Conservation (phyloP, 768 basidiomycete genomes). For the Agrocybe praecox region DNA sequence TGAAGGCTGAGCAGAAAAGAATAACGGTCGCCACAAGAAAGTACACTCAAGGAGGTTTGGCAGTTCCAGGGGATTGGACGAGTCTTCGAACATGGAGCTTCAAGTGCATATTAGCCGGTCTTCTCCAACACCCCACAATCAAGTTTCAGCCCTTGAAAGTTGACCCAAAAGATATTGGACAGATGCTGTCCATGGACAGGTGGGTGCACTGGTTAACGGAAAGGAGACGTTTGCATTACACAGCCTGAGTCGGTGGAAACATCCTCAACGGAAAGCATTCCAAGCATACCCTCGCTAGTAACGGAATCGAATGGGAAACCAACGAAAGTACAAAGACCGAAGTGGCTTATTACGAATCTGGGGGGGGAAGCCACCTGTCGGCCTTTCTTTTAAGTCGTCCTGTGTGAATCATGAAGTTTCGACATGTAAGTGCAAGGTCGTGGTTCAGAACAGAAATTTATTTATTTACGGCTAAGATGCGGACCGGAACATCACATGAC, state of each 20-base stretch:
- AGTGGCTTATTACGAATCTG: too few species aligned
- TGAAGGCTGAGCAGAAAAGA: conserved; percentile 3
- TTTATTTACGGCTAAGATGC: too few species aligned
- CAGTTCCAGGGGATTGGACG: conserved; percentile 80
- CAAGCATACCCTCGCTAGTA: conserved; percentile 73
- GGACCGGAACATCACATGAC: too few species aligned
- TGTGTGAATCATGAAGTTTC: too few species aligned
- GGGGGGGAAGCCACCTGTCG: too few species aligned
- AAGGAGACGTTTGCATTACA: conserved; percentile 22
- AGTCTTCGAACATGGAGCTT: conserved; percentile 85
- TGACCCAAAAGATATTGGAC: conserved; percentile 20
- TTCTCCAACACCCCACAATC: conserved; percentile 35
- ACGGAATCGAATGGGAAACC: conserved; percentile 40
- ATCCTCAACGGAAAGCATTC: conserved; percentile 75
- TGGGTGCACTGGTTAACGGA: conserved; percentile 6
- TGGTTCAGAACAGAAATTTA: too few species aligned
- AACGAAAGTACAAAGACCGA: too few species aligned
- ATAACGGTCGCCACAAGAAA: conserved; percentile 1
- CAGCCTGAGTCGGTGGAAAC: conserved; percentile 38
- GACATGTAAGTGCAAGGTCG: too few species aligned
- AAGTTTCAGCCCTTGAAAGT: conserved; percentile 19
- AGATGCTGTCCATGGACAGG: conserved; percentile 9
- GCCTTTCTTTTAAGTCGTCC: too few species aligned
- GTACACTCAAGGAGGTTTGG: conserved; percentile 56
- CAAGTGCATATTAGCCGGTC: conserved; percentile 69